phyloP scores from a whole-genome alignment of 768 basidiomycete species.

The Lactifluus piperatus region DNA sequence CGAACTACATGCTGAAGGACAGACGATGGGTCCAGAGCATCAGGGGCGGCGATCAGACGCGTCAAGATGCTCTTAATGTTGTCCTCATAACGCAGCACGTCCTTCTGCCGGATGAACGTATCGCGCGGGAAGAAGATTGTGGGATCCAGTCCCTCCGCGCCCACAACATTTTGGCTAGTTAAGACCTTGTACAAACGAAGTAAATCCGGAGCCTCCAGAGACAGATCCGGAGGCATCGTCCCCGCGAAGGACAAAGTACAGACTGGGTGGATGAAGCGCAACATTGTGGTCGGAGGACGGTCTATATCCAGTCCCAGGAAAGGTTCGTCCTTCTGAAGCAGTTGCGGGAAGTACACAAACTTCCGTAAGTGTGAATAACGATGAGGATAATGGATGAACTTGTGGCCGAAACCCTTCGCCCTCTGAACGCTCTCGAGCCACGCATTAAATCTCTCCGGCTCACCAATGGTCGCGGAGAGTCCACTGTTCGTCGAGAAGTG shows the following conservation, averaged over 20 bases:
- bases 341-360: slow-evolving; percentile 41
- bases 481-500: slow-evolving; percentile 35
- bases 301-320: slow-evolving; percentile 35
- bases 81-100: slow-evolving; percentile 50
- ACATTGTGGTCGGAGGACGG: slow-evolving; percentile 29
- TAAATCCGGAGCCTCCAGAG: slow-evolving; percentile 53
- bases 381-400: slow-evolving; percentile 53
- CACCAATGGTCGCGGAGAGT: slow-evolving; percentile 62
- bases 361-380: slow-evolving; percentile 71
- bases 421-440: slow-evolving; percentile 59
- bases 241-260: slow-evolving; percentile 47
- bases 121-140: slow-evolving; percentile 35
- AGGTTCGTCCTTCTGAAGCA: slow-evolving; percentile 19
- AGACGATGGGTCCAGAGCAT: slow-evolving; percentile 29
- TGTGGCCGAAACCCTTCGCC: slow-evolving; percentile 49
- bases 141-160: slow-evolving; percentile 34
- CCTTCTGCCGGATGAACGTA: slow-evolving; percentile 43
- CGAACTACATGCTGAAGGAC: slow-evolving; percentile 33
- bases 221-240: slow-evolving; percentile 50
- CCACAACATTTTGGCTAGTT: slow-evolving; percentile 12
- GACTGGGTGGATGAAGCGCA: slow-evolving; percentile 57
- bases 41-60: slow-evolving; percentile 30
- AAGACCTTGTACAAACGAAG: slow-evolving; percentile 44
- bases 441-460: slow-evolving; percentile 51
- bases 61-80: slow-evolving; percentile 39